Percentiles rank a stretch among this genome's conserved stretches.
phyloP scores from a whole-genome alignment of 2,329 filamentous ascomycete genomes.

The Tolypocladium guangdongense region DNA sequence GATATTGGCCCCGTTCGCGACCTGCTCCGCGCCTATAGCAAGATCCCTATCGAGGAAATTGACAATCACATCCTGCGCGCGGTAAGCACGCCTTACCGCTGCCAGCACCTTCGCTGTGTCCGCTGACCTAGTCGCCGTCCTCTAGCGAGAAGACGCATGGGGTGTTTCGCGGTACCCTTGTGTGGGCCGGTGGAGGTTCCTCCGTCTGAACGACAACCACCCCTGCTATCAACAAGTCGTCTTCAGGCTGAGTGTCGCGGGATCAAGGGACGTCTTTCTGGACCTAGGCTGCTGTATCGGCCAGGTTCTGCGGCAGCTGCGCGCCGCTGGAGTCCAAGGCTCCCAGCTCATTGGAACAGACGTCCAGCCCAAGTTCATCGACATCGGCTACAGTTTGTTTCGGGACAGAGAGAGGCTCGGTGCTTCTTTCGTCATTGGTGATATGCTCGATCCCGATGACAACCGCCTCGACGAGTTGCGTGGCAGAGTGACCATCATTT shows the following conservation, averaged over 20 bases:
- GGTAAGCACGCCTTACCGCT: constrained; percentile 14
- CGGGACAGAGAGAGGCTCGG: constrained; percentile 38
- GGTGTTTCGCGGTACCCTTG: constrained; percentile 30
- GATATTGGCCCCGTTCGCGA: constrained; percentile 24
- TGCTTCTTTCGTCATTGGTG: constrained; percentile 37
- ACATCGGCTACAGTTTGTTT: constrained; percentile 55
- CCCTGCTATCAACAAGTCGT: constrained; percentile 31
- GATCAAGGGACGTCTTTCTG: constrained; percentile 29
- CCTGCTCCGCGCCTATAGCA: constrained; percentile 27
- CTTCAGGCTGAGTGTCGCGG: constrained; percentile 26
- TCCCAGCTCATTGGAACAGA: constrained; percentile 39
- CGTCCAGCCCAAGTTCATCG: constrained; percentile 36
- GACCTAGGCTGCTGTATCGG: constrained; percentile 42
- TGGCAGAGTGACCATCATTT: constrained; percentile 34
- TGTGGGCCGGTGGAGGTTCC: constrained; percentile 39
- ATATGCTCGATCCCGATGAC: constrained; percentile 34
- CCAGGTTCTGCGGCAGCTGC: constrained; percentile 37
- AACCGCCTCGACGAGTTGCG: constrained; percentile 20
- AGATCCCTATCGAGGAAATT: constrained; percentile 22
- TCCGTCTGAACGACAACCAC: constrained; percentile 29
- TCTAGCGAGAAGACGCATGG: constrained; percentile 36
- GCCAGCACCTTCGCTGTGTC: no score
- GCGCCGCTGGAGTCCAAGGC: constrained; percentile 36
- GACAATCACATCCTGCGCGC: constrained; percentile 24
- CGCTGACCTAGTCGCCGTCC: not conserved